phyloP scores from a whole-genome alignment of 2,329 filamentous ascomycete species.

The Sporothrix pallida region DNA sequence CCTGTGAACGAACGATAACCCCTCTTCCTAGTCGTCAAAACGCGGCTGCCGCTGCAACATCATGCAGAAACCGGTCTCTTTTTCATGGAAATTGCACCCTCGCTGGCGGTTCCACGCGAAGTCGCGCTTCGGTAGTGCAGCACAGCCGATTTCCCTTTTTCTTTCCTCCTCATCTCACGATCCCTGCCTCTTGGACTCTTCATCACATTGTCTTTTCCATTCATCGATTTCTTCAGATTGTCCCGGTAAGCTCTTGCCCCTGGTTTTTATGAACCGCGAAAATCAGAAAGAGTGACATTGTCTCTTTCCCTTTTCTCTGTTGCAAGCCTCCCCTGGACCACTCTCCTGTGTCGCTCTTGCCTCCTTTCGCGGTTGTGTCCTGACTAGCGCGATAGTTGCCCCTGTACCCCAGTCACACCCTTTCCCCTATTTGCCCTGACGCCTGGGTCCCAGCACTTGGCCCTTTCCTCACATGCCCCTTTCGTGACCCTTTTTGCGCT shows the following conservation, averaged over 20 bases:
- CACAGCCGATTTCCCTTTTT: neutral
- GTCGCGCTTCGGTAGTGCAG: conserved; percentile 22
- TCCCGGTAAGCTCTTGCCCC: neutral
- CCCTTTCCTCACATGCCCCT: neutral
- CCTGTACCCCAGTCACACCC: conserved; percentile 23
- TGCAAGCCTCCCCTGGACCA: neutral
- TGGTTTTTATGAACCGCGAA: neutral
- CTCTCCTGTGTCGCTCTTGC: conserved; percentile 18
- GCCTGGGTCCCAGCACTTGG: neutral
- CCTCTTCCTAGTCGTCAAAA: conserved; percentile 14
- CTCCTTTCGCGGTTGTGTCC: conserved; percentile 7
- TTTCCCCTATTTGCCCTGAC: conserved; percentile 5
- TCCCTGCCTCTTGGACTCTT: neutral
- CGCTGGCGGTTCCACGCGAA: conserved; percentile 1
- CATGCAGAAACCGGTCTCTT: conserved; percentile 15
- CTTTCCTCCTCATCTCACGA: neutral
- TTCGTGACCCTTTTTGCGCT: conserved; percentile 4
- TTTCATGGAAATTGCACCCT: conserved; percentile 24
- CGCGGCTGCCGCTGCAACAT: conserved; percentile 31
- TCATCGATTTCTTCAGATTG: neutral
- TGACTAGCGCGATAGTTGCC: conserved; percentile 20
- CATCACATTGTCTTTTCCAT: neutral
- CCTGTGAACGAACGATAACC: neutral
- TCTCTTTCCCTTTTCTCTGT: conserved; percentile 1
- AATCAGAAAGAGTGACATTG: too few relatives aligned